phyloP scores from a whole-genome alignment of 257 asterid genomes.

The Penstemon newberryi region DNA sequence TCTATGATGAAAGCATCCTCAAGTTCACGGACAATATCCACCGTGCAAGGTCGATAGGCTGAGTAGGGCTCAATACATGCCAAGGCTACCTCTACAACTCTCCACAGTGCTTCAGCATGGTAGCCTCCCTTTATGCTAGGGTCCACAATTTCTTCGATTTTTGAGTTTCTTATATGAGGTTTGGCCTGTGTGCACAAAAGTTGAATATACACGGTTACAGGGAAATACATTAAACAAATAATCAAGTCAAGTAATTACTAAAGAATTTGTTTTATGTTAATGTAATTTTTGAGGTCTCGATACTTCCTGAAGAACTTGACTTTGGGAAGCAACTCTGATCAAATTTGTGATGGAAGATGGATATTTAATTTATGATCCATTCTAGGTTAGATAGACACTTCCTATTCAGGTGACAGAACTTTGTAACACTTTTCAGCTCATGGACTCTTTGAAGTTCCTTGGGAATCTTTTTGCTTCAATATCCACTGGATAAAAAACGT shows the following conservation, averaged over 20 bases:
- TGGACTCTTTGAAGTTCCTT: not conserved
- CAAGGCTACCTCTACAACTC: slow-evolving; percentile 77
- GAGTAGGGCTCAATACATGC: slow-evolving; percentile 87
- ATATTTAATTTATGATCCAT: not conserved
- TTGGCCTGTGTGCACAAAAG: slow-evolving; percentile 56
- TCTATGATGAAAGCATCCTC: slow-evolving; percentile 70
- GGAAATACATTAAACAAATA: not conserved
- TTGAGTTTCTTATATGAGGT: slow-evolving; percentile 68
- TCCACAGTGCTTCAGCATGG: slow-evolving; percentile 53
- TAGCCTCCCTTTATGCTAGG: slow-evolving; percentile 45
- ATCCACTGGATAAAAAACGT: not conserved
- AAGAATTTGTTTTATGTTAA: not conserved
- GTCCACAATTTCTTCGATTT: slow-evolving; percentile 63
- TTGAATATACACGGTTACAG: slow-evolving; percentile 5
- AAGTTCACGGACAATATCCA: slow-evolving; percentile 82
- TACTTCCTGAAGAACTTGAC: not conserved
- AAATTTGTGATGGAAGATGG: not conserved
- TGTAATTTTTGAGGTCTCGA: not conserved
- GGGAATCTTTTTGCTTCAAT: not conserved
- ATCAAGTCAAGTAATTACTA: not conserved
- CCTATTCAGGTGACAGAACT: not conserved
- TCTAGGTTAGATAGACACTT: not conserved
- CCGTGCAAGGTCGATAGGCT: slow-evolving; percentile 79
- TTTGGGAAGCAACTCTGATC: not conserved
- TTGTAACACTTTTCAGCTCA: not conserved